Evolutionary conservation across 2,329 filamentous ascomycete species (phyloP).

Genomic region (Chaetomiaceae sp.): DNA sequence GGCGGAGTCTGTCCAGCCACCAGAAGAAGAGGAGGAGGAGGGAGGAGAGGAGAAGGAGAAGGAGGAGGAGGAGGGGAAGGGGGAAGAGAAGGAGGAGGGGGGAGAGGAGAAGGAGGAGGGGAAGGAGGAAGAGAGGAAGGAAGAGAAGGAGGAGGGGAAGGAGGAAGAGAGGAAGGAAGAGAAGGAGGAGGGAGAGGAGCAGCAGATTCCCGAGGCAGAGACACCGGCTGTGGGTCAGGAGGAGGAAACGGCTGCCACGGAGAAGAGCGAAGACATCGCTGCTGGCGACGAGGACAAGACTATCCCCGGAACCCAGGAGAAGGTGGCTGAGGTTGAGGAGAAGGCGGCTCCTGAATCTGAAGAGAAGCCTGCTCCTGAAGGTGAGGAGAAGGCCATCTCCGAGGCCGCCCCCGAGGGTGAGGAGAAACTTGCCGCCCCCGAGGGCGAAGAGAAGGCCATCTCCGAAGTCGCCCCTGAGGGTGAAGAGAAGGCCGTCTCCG

Average conservation of each 20-base stretch:
- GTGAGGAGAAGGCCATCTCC: no score
- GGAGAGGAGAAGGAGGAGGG: no score
- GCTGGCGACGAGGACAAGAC: background rate
- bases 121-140: no score
- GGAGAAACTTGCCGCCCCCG: background rate
- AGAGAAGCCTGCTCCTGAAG: background rate
- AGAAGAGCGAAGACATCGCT: background rate
- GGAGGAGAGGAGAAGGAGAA: no score
- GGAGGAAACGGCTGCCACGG: slow-evolving; percentile 10
- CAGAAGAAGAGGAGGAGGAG: no score
- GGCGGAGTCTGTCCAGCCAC: slow-evolving; percentile 7
- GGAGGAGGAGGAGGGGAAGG: no score
- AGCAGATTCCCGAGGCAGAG: no score
- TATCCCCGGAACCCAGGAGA: background rate
- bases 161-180: no score
- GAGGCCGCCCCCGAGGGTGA: background rate
- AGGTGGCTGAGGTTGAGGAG: background rate
- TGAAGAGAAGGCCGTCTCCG: background rate
- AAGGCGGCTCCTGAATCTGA: background rate
- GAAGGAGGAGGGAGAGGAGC: no score
- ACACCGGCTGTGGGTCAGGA: background rate
- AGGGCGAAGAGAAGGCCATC: background rate
- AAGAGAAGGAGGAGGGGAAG: no score
- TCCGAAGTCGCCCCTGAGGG: background rate
- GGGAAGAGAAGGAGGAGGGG: no score